Base-by-base conservation (phyloP, 768 basidiomycete species). In the Suillus subaureus region DNA sequence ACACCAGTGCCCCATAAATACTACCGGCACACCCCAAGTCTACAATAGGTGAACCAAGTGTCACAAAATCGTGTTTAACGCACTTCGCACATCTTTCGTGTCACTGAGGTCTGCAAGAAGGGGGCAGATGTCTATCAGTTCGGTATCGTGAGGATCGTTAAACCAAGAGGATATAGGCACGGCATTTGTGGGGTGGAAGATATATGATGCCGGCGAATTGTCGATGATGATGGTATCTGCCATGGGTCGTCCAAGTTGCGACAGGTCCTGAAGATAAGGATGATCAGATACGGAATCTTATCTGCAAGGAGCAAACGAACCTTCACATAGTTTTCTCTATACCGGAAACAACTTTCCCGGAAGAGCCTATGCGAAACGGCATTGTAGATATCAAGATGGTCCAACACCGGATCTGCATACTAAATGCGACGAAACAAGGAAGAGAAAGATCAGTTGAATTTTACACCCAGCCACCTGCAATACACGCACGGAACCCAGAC, bases 301-400 rank as follows among this genome's bases (percentile, higher is more conserved):
- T 47, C n/a, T 23, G 6, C 12, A n/a, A 9, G 28, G 26, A 33
- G 26, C 7, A 28, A 64, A 71, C 83, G 52, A 61, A 94, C 94
- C 86, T 97, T 97, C 77, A 97, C 94, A 75, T 97, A 97, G 80
- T 95, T 96, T 37, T 94, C 95, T 77, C 90, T 91, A 79, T 96
- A 94, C 72, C 95, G 96, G 76, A 95, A 97, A 78, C 96, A 98
- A 74, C 92, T 94, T 79, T 98, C 96, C 66, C 96, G 83, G 86
- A 96, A 98, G 49, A 98, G 80, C 65, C 96, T 85, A 76, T 98
- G 94, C 37, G 91, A 82, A 51, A 98, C 93, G 6, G 94, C 93
- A 67, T 86, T 89, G 78, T 94, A 88, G 33, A 91, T 81, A 73
- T 98, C 96, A 61, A 97, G 84, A 74, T 94, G 94, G 81, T 97